Base-by-base conservation (phyloP, 108 stramenopile species). In the Epipyxis sp. region DNA sequence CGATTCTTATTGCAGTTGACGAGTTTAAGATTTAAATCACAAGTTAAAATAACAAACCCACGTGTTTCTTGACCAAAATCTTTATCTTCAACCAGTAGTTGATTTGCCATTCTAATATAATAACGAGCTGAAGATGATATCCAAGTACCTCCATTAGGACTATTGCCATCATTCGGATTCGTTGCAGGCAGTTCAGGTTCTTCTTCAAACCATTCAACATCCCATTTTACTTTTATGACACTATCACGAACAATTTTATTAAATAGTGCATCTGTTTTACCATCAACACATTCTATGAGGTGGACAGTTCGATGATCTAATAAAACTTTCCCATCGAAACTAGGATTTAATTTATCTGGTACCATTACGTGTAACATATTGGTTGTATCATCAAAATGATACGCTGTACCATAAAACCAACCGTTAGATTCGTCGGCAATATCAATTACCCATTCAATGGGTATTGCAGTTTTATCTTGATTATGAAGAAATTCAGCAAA, bases 371-470 rank as follows among this genome's bases (percentile, higher is more conserved):
- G 20, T 1, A 78, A 32, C 1, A 57, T 59, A 20, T 67, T 6
- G 42, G 1, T 59, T 20, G 20, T 41, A 41, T 78, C 65, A 16
- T 78, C 42, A 39, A 27, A 69, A 0, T 34, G 27, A 65, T 78
- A 78, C 0, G 78, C 78, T 32, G 78, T 78, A 34, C 44, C 78
- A 62, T 65, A 39, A 45, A 78, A 78, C 78, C 78, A 78, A 32
- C 61, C 61, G 37, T 65, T 59, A 0, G 58, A 59, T 13, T 78
- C 61, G 39, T 78, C 78, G 1, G 78, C 78, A 6, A 78, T 62
- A 34, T 78, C 78, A 40, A 78, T 59, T 29, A 78, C 78, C 78
- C 78, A 78, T 59, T 78, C 78, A 6, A 78, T 13, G 1, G 78
- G 65, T 16, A 74, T 37, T 43, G 37, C 44, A 10, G 40, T 32